These are phyloP conservation scores for Plasmopara halstedii DNA, from an alignment of 352 stramenopile species.

Conservation along the genomic window DNA sequence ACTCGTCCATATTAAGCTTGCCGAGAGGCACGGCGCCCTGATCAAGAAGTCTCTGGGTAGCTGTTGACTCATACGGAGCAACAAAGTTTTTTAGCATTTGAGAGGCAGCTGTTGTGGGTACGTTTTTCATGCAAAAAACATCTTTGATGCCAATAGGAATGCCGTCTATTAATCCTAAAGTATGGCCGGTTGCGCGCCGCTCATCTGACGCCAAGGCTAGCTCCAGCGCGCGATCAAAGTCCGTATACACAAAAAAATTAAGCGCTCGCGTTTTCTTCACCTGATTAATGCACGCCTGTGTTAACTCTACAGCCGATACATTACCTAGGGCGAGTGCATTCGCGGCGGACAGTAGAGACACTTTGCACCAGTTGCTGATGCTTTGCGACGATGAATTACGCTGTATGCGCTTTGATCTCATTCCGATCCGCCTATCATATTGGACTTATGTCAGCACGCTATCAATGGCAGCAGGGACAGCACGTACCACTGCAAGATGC, in stretches of 20 bases:
- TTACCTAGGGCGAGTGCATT: slow-evolving; percentile 35
- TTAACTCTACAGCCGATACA: slow-evolving; percentile 56
- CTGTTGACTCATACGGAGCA: slow-evolving; percentile 85
- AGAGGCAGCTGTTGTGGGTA: slow-evolving; percentile 84
- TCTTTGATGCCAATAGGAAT: slow-evolving; percentile 96
- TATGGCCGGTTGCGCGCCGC: slow-evolving; percentile 33
- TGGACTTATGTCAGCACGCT: too few species aligned
- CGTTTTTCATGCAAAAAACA: slow-evolving; percentile 89
- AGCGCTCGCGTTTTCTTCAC: slow-evolving; percentile 54
- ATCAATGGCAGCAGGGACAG: too few species aligned
- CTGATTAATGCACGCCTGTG: slow-evolving; percentile 62
- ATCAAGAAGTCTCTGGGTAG: slow-evolving; percentile 76
- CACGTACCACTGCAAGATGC: too few species aligned
- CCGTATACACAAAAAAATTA: slow-evolving; percentile 79
- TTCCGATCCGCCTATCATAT: too few species aligned
- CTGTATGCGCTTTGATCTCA: too few species aligned
- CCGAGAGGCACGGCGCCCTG: slow-evolving; percentile 90
- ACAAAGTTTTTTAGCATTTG: slow-evolving; percentile 88
- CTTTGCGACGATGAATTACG: neutral
- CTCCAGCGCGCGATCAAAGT: slow-evolving; percentile 57
- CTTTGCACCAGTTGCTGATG: slow-evolving; percentile 55
- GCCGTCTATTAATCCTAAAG: slow-evolving; percentile 82
- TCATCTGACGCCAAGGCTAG: slow-evolving; percentile 76
- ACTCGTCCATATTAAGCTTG: slow-evolving; percentile 99
- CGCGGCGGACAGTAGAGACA: slow-evolving; percentile 46